A percentile compares a stretch with the other conserved stretches of the same genome.
Evolutionary conservation across 495 filamentous ascomycete species (phyloP).

Genomic region (Daldinia vernicosa): DNA sequence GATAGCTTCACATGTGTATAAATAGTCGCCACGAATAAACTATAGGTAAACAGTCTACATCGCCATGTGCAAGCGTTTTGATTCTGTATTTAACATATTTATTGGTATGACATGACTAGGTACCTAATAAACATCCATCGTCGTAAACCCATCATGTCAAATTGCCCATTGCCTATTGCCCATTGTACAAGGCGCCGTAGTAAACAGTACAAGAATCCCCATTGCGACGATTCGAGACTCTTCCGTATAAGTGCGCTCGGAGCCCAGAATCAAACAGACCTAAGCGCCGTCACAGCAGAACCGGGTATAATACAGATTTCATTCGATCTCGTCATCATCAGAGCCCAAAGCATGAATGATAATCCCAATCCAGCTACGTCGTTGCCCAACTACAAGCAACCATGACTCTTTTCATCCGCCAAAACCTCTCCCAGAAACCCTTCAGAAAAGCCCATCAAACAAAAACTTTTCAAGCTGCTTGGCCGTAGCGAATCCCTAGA

Average conservation of each 20-base stretch:
- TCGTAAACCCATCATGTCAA: constrained; percentile 1
- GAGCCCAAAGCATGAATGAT: constrained; percentile 4
- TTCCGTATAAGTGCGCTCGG: constrained; percentile 1
- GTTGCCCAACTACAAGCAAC: not conserved
- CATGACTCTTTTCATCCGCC: not conserved
- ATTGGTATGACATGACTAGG: not conserved
- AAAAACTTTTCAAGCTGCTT: constrained; percentile 25
- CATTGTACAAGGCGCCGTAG: not conserved
- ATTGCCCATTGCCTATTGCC: not conserved
- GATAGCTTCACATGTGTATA: not conserved
- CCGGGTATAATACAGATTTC: constrained; percentile 23
- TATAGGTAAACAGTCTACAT: not conserved
- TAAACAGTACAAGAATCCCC: not conserved
- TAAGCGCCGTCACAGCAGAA: constrained; percentile 17
- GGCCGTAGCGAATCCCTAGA: constrained; percentile 67
- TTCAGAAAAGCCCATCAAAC: not conserved
- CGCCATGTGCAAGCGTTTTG: not conserved
- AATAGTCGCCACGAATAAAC: not conserved
- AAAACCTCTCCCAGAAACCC: not conserved
- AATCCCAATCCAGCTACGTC: not conserved
- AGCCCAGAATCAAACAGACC: constrained; percentile 15
- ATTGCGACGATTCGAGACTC: not conserved
- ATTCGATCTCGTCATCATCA: constrained; percentile 9
- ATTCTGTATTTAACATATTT: not conserved
- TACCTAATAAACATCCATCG: not conserved